phyloP scores from a whole-genome alignment of 352 stramenopile species.

The Globisporangium acanthophoron region DNA sequence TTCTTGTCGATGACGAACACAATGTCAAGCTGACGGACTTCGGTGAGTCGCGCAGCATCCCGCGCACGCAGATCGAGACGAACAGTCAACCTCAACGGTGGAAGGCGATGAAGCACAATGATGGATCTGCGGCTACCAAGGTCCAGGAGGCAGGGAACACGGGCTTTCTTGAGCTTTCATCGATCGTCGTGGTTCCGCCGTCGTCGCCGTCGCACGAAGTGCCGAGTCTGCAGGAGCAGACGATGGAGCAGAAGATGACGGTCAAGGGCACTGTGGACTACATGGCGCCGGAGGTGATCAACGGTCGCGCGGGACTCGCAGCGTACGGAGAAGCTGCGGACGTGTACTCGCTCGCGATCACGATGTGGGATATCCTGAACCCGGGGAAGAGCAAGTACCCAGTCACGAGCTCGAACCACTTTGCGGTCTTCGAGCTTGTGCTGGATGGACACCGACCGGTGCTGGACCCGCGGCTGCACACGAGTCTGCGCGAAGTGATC shows the following conservation, averaged over 20 bases:
- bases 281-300: conserved; percentile 75
- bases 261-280: conserved; percentile 69
- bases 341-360: conserved; percentile 60
- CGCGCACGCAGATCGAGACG: conserved; percentile 8
- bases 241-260: conserved; percentile 31
- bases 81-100: background rate
- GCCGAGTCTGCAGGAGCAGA: background rate
- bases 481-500: conserved; percentile 53
- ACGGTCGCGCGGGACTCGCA: conserved; percentile 31
- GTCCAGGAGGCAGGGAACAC: background rate
- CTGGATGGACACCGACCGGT: conserved; percentile 37
- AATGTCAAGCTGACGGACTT: conserved; percentile 70
- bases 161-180: conserved; percentile 3
- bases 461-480: conserved; percentile 31
- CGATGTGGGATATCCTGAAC: conserved; percentile 66
- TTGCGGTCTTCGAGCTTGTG: conserved; percentile 48
- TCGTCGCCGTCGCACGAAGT: background rate
- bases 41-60: conserved; percentile 50
- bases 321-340: conserved; percentile 62
- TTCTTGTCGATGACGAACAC: conserved; percentile 42
- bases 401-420: conserved; percentile 25
- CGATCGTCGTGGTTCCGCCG: background rate
- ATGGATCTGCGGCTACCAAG: background rate
- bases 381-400: conserved; percentile 45
- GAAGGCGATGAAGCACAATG: background rate